Conservation (phyloP, 176 grass and related monocot species). For the Secale cereale region DNA sequence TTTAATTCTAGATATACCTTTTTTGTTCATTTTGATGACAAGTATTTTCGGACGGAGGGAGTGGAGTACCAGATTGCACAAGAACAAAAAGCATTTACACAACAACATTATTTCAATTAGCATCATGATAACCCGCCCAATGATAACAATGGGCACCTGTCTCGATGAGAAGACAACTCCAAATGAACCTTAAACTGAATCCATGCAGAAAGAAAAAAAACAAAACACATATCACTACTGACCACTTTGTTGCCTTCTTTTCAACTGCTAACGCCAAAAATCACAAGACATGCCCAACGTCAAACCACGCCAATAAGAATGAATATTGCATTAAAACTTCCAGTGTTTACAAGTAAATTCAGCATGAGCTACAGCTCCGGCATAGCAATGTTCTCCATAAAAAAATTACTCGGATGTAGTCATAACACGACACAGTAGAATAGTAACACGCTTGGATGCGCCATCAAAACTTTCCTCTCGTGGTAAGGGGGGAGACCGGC, state of each 20-base stretch:
- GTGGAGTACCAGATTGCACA: too few relatives aligned
- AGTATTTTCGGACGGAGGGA: too few relatives aligned
- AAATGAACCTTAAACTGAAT: background rate
- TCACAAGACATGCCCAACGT: background rate
- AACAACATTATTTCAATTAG: too few relatives aligned
- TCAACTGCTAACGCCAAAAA: background rate
- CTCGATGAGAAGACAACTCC: too few relatives aligned
- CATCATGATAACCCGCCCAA: too few relatives aligned
- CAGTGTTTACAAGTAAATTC: conserved; percentile 31
- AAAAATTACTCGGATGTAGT: background rate
- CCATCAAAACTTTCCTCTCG: conserved; percentile 43
- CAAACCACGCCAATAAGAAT: conserved; percentile 4
- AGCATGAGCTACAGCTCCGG: conserved; percentile 16
- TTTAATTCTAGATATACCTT: too few relatives aligned
- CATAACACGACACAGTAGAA: conserved; percentile 14
- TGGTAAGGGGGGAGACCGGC: background rate
- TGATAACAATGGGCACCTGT: too few relatives aligned
- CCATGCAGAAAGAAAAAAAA: background rate
- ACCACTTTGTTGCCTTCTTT: background rate
- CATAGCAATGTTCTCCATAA: conserved; percentile 22
- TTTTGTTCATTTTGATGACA: too few relatives aligned
- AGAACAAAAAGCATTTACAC: too few relatives aligned
- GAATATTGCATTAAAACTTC: conserved; percentile 12
- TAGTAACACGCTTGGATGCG: conserved; percentile 9
- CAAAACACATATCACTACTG: background rate